Conservation (phyloP, 2,329 filamentous ascomycete species). For the Lasiodiplodia citricola region DNA sequence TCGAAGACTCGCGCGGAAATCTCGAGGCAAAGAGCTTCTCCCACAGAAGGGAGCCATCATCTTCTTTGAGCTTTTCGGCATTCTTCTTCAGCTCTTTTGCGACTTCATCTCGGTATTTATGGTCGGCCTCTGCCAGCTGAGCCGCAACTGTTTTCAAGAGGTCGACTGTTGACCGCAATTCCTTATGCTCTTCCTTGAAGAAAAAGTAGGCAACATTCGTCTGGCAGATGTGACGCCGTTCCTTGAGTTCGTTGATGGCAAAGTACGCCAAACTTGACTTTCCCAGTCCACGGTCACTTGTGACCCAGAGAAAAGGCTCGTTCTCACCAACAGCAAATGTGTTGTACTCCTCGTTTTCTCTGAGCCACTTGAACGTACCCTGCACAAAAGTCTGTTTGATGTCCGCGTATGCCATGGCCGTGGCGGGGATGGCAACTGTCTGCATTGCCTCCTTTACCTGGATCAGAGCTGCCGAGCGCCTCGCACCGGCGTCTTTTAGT, state of each 20-base stretch:
- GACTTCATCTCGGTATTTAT: constrained; percentile 38
- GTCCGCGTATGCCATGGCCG: constrained; percentile 30
- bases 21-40: constrained; percentile 34
- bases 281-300: constrained; percentile 39
- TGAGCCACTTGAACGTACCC: constrained; percentile 42
- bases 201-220: constrained; percentile 41
- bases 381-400: constrained; percentile 39
- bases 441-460: constrained; percentile 34
- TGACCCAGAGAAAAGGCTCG: constrained; percentile 36
- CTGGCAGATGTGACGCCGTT: background rate
- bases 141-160: constrained; percentile 37
- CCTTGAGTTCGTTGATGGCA: constrained; percentile 29
- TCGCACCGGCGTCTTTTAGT: constrained; percentile 27
- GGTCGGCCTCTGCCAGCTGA: constrained; percentile 40
- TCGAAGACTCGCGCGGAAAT: constrained; percentile 30
- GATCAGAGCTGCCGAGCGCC: constrained; percentile 27
- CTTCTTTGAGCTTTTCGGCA: constrained; percentile 33
- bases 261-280: constrained; percentile 41
- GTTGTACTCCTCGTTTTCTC: constrained; percentile 36
- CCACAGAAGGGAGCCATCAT: constrained; percentile 29
- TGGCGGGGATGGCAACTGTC: constrained; percentile 9
- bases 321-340: constrained; percentile 33
- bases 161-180: constrained; percentile 32
- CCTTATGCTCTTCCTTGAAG: constrained; percentile 43
- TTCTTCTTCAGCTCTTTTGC: constrained; percentile 27